Evolutionary conservation across 805 yeast species (phyloP), one percentile per base, ranked within the genome.

Genomic region (Tetrapisispora fleetii): DNA sequence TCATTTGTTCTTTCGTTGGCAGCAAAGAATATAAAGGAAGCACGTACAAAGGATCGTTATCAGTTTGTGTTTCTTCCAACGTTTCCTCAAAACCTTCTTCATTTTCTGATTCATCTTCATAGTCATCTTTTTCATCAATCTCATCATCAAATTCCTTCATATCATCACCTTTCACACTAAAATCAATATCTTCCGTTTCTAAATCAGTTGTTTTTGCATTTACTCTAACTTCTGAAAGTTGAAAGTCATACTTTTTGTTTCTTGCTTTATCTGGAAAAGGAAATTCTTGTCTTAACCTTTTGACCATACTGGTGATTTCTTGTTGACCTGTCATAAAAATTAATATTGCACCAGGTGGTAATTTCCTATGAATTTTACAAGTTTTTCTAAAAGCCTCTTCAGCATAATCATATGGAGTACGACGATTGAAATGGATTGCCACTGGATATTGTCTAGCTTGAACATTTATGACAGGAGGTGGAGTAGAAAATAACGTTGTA

Each of bases 391-490:
- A 85, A 0, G 95, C 91, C 60, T 91, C 97, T 27, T 85, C 95
- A 33, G 84, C 70, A 60, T 91, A 95, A 53, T 91, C 82, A 53
- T 70, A 78, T 1, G 80, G 73, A 0, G 99, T 93, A 37, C 80
- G 77, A 48, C 83, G 78, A 66, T 83, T 88, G 71, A 93, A 93
- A 67, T 93, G 99, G 14, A 84, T 74, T 8, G 96, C 79, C 0
- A 93, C 98, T 0, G 99, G 96, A 59, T 77, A 89, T 62, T 91
- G 98, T 64, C 99, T 79, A 0, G 98, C 95, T 46, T 85, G 91
- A 14, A 93, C 89, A 55, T 83, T 83, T 36, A 95, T 68, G 35
- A 95, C 78, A 2, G 99, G 99, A 1, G 99, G 99, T 0, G 85
- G 81, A 0, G 60, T 57, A 17, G 73, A 65, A 59, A 95, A 93